Conservation (phyloP, 768 basidiomycete species). For the Cystofilobasidium ferigula region DNA sequence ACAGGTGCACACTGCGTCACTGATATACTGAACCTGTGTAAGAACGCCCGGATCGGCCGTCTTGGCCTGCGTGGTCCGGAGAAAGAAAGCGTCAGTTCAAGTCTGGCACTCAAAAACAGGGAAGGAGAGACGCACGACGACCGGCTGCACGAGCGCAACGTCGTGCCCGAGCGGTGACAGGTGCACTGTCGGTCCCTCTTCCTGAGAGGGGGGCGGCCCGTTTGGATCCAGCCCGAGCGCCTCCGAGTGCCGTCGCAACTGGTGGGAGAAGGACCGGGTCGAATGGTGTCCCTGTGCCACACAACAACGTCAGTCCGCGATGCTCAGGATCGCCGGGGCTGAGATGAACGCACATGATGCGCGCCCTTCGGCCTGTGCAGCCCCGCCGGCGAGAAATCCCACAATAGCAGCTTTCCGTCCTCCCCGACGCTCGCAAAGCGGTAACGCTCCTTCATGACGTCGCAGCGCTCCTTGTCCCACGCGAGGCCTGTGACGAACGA, state of each 20-base stretch:
- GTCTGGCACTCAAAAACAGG: background rate
- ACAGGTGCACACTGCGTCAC: slow-evolving; percentile 60
- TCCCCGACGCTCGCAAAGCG: slow-evolving; percentile 88
- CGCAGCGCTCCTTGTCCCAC: slow-evolving; percentile 80
- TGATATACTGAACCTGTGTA: slow-evolving; percentile 62
- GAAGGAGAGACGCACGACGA: slow-evolving; percentile 48
- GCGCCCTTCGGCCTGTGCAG: slow-evolving; percentile 71
- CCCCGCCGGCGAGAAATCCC: slow-evolving; percentile 86
- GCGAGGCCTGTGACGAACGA: slow-evolving; percentile 82
- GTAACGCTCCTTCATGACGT: slow-evolving; percentile 63
- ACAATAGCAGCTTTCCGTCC: slow-evolving; percentile 87
- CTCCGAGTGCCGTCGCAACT: slow-evolving; percentile 10
- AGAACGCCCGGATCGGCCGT: slow-evolving; percentile 69
- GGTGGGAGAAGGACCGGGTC: slow-evolving; percentile 29
- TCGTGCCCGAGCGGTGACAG: slow-evolving; percentile 83
- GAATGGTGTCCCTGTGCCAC: slow-evolving; percentile 33
- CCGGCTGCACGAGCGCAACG: slow-evolving; percentile 79
- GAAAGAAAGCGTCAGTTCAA: slow-evolving; percentile 17
- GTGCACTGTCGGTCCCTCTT: slow-evolving; percentile 47
- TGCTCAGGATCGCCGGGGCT: slow-evolving; percentile 54
- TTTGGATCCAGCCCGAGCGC: background rate
- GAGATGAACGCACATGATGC: slow-evolving; percentile 27
- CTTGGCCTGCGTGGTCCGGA: slow-evolving; percentile 51
- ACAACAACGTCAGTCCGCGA: slow-evolving; percentile 51
- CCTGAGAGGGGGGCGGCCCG: background rate